phyloP scores from a whole-genome alignment of 2,329 filamentous ascomycete genomes.

The Xylariaceae sp. region DNA sequence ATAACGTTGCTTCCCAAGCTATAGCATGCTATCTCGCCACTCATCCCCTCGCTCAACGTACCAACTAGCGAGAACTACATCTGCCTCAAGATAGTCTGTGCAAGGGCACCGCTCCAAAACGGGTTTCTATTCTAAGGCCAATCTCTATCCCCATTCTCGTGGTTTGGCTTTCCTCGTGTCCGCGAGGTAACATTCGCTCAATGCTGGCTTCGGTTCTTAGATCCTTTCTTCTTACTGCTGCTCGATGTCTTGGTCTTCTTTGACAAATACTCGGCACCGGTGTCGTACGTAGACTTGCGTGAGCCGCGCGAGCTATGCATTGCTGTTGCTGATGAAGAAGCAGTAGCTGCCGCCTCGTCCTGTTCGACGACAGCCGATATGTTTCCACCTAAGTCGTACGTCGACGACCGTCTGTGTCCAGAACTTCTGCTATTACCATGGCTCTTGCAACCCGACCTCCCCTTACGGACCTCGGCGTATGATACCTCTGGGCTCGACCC shows the following conservation, averaged over 20 bases:
- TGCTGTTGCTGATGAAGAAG: conserved; percentile 27
- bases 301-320: conserved; percentile 32
- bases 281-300: conserved; percentile 34
- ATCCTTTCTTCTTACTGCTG: conserved; percentile 39
- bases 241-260: conserved; percentile 38
- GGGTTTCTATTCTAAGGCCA: neutral
- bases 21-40: neutral
- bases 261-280: conserved; percentile 30
- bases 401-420: conserved; percentile 32
- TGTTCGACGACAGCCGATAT: conserved; percentile 35
- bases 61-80: neutral
- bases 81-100: neutral
- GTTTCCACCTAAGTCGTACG: conserved; percentile 34
- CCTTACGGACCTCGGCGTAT: conserved; percentile 48
- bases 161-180: neutral
- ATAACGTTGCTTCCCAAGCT: neutral
- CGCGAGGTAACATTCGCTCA: conserved; percentile 6
- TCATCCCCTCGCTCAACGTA: neutral
- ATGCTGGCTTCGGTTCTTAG: conserved; percentile 38
- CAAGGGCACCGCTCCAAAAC: neutral
- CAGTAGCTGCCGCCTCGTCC: conserved; percentile 25
- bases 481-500: conserved; percentile 46
- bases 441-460: conserved; percentile 47
- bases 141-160: neutral
- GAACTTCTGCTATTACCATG: conserved; percentile 39